Conservation (phyloP, 306 rosid species). For the Canavalia ensiformis region DNA sequence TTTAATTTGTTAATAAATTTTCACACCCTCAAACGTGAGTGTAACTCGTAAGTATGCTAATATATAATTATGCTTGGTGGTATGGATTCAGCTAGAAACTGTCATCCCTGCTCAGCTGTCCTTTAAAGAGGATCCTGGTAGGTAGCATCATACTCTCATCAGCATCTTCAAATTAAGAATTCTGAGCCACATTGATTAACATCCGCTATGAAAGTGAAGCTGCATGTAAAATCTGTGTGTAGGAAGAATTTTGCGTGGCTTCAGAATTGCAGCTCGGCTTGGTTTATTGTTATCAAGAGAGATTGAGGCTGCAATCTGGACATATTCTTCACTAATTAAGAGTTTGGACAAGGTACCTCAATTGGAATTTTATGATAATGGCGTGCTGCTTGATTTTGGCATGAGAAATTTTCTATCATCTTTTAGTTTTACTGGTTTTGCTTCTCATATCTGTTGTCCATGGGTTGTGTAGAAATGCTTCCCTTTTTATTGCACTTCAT, state of each 20-base stretch:
- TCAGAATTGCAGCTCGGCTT: conserved; percentile 96
- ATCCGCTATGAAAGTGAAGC: conserved; percentile 44
- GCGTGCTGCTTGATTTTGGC: conserved; percentile 42
- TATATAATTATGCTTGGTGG: conserved; percentile 40
- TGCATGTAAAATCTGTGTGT: conserved; percentile 45
- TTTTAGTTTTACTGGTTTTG: conserved; percentile 31
- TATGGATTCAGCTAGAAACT: conserved; percentile 59
- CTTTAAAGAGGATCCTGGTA: conserved; percentile 93
- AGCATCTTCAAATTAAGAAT: conserved; percentile 44
- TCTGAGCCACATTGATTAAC: conserved; percentile 42
- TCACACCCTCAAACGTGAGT: conserved; percentile 23
- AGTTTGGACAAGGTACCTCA: conserved; percentile 51
- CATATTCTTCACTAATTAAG: conserved; percentile 47
- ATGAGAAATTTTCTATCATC: conserved; percentile 13
- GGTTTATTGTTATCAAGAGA: conserved; percentile 80
- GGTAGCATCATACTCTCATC: conserved; percentile 49
- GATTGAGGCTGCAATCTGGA: conserved; percentile 51
- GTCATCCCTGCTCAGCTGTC: conserved; percentile 79
- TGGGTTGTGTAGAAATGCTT: conserved; percentile 37
- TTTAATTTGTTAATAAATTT: conserved; percentile 37
- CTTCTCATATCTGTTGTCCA: conserved; percentile 33
- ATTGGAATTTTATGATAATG: conserved; percentile 39
- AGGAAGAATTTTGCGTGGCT: conserved; percentile 95
- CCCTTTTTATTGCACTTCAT: conserved; percentile 8
- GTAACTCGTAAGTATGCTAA: conserved; percentile 35